Conservation (phyloP, 345 rosid genomes). For the Kernera saxatilis region DNA sequence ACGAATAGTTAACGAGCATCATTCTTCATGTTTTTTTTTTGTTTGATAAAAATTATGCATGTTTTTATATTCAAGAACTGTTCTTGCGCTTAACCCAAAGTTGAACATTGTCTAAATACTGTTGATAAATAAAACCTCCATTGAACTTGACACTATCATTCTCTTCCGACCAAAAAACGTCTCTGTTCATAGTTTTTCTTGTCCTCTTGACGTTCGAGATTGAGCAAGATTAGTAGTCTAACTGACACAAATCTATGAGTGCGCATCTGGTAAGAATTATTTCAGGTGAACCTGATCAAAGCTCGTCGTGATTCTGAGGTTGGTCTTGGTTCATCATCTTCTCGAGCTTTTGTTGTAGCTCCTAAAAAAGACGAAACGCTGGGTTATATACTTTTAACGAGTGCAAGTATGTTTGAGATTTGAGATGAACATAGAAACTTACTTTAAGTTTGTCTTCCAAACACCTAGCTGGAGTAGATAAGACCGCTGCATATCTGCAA, state of each 20-base stretch:
- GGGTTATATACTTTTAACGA: not conserved
- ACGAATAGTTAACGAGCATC: not conserved
- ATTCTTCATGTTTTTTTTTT: not conserved
- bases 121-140: conserved; percentile 7
- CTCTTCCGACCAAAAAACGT: conserved; percentile 27
- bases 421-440: conserved; percentile 18
- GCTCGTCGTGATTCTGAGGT: conserved; percentile 69
- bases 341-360: conserved; percentile 64
- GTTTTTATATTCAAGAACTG: not conserved
- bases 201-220: conserved; percentile 11
- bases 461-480: conserved; percentile 77
- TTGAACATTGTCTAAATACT: conserved; percentile 3
- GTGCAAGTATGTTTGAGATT: not conserved
- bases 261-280: conserved; percentile 7
- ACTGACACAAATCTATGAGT: conserved; percentile 8
- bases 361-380: conserved; percentile 37
- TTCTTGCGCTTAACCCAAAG: conserved; percentile 7
- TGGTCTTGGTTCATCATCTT: conserved; percentile 54
- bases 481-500: conserved; percentile 62
- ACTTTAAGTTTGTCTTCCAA: conserved; percentile 72
- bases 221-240: conserved; percentile 18
- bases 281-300: conserved; percentile 32
- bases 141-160: not conserved
- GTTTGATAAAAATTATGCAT: too few relatives aligned
- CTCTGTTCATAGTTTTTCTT: not conserved